phyloP scores from a whole-genome alignment of 2,329 filamentous ascomycete genomes.

The Epichloe typhina region DNA sequence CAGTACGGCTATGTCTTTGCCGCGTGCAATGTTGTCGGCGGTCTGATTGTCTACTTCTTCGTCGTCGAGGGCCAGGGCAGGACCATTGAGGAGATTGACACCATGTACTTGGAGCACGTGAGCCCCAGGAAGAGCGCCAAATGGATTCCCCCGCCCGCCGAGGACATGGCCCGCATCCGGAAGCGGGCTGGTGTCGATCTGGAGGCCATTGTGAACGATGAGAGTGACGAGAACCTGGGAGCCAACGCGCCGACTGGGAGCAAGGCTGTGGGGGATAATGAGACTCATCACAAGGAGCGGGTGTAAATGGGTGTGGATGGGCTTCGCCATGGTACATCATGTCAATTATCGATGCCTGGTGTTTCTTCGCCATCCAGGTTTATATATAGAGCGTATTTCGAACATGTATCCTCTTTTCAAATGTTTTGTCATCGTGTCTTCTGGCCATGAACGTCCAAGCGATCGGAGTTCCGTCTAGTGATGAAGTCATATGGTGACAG shows the following conservation, averaged over 20 bases:
- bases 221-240: neutral
- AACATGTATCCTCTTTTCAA: neutral
- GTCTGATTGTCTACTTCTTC: conserved; percentile 37
- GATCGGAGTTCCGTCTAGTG: too few relatives aligned
- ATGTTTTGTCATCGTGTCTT: too few relatives aligned
- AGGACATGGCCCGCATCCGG: conserved; percentile 29
- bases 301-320: conserved; percentile 2
- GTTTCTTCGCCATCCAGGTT: neutral
- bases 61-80: conserved; percentile 45
- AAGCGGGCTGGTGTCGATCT: conserved; percentile 27
- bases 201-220: conserved; percentile 11
- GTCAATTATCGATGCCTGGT: neutral
- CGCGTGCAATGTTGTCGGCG: conserved; percentile 36
- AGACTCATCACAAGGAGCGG: neutral
- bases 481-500: too few relatives aligned
- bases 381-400: neutral
- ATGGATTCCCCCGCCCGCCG: conserved; percentile 35
- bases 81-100: conserved; percentile 39
- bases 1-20: conserved; percentile 39
- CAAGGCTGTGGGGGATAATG: neutral
- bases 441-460: too few relatives aligned
- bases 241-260: neutral
- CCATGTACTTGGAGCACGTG: conserved; percentile 45
- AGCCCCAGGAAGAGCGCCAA: conserved; percentile 47
- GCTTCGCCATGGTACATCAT: neutral